Evolutionary conservation across 192 early-diverging fungal species (phyloP), one percentile per base, ranked within the genome.

Genomic region (Podila minutissima): DNA sequence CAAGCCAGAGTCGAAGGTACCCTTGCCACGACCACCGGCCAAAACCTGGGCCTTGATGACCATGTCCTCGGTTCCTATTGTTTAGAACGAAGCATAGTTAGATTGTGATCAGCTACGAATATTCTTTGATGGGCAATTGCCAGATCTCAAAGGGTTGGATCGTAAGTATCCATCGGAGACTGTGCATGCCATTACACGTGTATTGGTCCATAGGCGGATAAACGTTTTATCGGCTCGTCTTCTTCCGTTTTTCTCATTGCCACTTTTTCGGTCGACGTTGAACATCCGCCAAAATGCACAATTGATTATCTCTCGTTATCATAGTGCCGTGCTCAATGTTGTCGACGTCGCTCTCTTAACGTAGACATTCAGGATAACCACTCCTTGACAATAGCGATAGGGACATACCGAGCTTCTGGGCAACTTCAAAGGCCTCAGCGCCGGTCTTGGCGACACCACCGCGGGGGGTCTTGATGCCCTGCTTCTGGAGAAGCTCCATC

Each of bases 11-110:
- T 97, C 95, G 85, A 98, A 99, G 74, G 88, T 88, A 75, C 98
- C 98, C 88, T 99, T 99, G 61, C 98, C 98, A 87, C 98, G 96
- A 59, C 98, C 98, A 74, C 98, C 98, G 67, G 98, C 98, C 64
- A 99, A 88, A 41, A 99, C 98, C 87, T 99, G 95, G 41, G 90
- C 83, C 58, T 82, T 93, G 86, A 93, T 93, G 75, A 93, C 91
- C 76, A 92, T 86, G 64, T 93, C 92, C 62, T 91, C 87, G 32
- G 88, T 87, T 85, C 87, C 88, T 75, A 67, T 61, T 62, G 24
- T 13, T 31, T 10, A 65, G 31, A 48, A 55, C 4, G 5, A 48
- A 48, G n/a, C 26, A 70, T 46, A 22, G 31, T 51, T 55, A 26
- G 6, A 24, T 69, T 33, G 49, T 6, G 13, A 20, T 10, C 32